Conservation (phyloP, 2,329 filamentous ascomycete genomes). For the Colletotrichum orbiculare region DNA sequence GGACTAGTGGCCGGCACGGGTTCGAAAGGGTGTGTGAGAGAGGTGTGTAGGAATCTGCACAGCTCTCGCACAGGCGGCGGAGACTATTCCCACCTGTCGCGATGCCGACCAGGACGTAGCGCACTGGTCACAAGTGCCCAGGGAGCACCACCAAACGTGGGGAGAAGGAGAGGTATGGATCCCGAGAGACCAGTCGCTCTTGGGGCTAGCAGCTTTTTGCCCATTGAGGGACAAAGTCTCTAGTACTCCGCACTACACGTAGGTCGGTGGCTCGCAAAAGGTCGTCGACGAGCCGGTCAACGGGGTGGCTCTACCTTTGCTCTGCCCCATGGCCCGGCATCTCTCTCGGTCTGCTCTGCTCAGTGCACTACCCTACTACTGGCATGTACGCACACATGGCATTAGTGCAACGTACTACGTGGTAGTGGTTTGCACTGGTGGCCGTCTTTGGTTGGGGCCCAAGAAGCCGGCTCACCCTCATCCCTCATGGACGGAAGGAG, state of each 20-base stretch:
- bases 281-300: conserved; percentile 12
- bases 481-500: conserved; percentile 10
- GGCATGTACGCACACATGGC: too few species aligned
- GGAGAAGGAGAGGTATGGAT: conserved; percentile 19
- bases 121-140: too few species aligned
- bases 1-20: too few species aligned
- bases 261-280: neutral
- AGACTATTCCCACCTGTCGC: conserved; percentile 4
- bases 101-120: neutral
- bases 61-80: neutral
- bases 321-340: conserved; percentile 12
- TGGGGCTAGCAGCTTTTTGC: neutral
- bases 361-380: too few species aligned
- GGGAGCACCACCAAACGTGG: conserved; percentile 4
- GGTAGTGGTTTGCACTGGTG: conserved; percentile 17
- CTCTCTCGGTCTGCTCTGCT: conserved; percentile 6
- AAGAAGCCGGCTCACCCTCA: conserved; percentile 34
- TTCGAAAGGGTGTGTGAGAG: neutral
- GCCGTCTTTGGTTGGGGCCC: conserved; percentile 33
- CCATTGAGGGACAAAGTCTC: neutral
- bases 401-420: too few species aligned
- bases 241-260: too few species aligned
- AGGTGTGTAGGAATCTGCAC: neutral
- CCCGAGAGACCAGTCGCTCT: conserved; percentile 12
- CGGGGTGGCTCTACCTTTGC: conserved; percentile 8